Evolutionary conservation across 768 basidiomycete species (phyloP).

Genomic region (Lentinula boryana): DNA sequence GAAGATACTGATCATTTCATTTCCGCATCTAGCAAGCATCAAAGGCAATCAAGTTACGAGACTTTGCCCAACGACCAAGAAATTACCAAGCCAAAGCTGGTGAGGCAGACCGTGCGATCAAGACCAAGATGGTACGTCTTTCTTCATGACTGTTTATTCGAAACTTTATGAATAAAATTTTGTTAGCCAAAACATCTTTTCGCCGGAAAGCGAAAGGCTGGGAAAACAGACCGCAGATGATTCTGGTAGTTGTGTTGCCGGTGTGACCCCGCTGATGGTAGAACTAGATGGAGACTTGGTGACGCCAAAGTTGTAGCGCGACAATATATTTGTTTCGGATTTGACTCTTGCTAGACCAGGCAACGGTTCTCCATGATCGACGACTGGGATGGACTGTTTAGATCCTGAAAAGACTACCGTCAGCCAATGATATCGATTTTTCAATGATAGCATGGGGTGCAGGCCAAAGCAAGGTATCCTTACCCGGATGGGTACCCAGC

Average conservation of each 20-base stretch:
- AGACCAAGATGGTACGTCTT: slow-evolving; percentile 68
- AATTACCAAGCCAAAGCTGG: slow-evolving; percentile 89
- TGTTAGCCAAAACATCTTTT: slow-evolving; percentile 81
- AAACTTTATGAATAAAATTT: not conserved
- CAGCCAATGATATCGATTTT: too few relatives aligned
- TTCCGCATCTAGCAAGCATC: slow-evolving; percentile 57
- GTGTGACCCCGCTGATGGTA: not conserved
- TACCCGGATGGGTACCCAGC: not conserved
- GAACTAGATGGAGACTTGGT: not conserved
- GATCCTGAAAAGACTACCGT: too few relatives aligned
- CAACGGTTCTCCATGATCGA: too few relatives aligned
- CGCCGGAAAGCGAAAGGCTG: slow-evolving; percentile 77
- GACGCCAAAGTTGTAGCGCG: too few relatives aligned
- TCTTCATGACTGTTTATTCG: not conserved
- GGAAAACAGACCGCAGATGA: slow-evolving; percentile 63
- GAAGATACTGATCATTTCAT: not conserved
- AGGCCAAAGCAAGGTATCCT: not conserved
- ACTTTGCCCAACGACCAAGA: slow-evolving; percentile 80
- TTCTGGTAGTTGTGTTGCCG: not conserved
- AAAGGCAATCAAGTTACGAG: slow-evolving; percentile 76
- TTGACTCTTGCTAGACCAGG: too few relatives aligned
- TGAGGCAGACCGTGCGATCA: slow-evolving; percentile 81
- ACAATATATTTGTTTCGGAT: too few relatives aligned
- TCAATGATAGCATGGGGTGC: not conserved
- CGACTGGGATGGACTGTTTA: too few relatives aligned